phyloP scores from a whole-genome alignment of 2,329 filamentous ascomycete species.

The Hirsutella minnesotensis region DNA sequence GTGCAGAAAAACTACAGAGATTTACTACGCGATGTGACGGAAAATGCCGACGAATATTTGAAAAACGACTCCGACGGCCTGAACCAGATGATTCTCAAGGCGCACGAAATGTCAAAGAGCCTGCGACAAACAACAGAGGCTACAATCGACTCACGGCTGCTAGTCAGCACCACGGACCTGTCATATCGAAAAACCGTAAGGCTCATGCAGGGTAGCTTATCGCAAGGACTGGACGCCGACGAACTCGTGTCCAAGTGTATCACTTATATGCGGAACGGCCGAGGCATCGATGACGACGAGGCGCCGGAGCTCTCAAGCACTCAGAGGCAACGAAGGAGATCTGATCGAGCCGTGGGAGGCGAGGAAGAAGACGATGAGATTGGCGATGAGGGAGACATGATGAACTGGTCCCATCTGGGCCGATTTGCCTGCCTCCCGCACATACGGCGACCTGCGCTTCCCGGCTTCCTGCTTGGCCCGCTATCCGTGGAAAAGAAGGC shows the following conservation, averaged over 20 bases:
- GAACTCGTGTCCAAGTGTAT: slow-evolving; percentile 88
- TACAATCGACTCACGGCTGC: slow-evolving; percentile 75
- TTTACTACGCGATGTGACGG: slow-evolving; percentile 45
- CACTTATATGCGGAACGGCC: slow-evolving; percentile 66
- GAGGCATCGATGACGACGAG: slow-evolving; percentile 39
- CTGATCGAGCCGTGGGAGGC: slow-evolving; percentile 24
- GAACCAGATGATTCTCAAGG: slow-evolving; percentile 50
- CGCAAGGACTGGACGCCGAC: slow-evolving; percentile 73
- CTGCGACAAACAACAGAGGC: slow-evolving; percentile 87
- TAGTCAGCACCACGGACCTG: slow-evolving; percentile 71
- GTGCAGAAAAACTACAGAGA: slow-evolving; percentile 60
- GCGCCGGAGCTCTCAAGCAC: slow-evolving; percentile 38
- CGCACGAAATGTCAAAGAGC: slow-evolving; percentile 51
- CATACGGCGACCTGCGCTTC: slow-evolving; percentile 62
- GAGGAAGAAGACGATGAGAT: slow-evolving; percentile 45
- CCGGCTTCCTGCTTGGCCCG: slow-evolving; percentile 79
- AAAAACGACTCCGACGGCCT: slow-evolving; percentile 54
- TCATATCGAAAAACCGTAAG: slow-evolving; percentile 67
- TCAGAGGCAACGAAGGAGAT: slow-evolving; percentile 30
- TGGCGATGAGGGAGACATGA: slow-evolving; percentile 62
- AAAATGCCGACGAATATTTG: slow-evolving; percentile 65
- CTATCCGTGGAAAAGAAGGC: slow-evolving; percentile 79
- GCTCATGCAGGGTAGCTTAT: slow-evolving; percentile 59
- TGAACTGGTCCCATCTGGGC: slow-evolving; percentile 82
- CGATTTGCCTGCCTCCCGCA: slow-evolving; percentile 62